Base-by-base conservation (phyloP, 495 filamentous ascomycete genomes). In the Penicillium fimorum region DNA sequence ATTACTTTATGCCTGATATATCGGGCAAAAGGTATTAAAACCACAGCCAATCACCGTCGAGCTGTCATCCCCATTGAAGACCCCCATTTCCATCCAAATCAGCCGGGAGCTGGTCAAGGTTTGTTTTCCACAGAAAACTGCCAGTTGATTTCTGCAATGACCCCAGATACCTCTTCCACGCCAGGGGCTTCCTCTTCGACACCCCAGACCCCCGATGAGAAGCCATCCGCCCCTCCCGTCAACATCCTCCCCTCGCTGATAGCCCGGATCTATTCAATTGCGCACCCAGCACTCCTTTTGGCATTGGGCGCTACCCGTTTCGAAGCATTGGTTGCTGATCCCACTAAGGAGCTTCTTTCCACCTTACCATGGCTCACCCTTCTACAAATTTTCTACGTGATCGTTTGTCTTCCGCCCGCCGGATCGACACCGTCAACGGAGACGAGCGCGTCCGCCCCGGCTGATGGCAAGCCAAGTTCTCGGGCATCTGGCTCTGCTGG, bases 371-470 rank as follows among this genome's bases (percentile, higher is more conserved):
- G 82, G 46, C 74, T 94, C 13, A 74, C 81, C 2, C 67, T 79
- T 2, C 62, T 91, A 2, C 93, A 97, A 68, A 68, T 83, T 12
- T 69, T 62, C 5, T 96, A 91, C 68, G 84, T 78, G 40, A 66
- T 90, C 17, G 56, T 87, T 22, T 96, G 92, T 70, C 79, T 96
- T 12, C 90, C 90, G 3, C 80, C 82, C 17, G 84, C 79, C 0
- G 86, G 83, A 13, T 71, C 78, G 24, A 56, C 58, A 35, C 55
- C 64, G 11, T 57, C 56, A 7, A 41, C 35, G 6, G 47, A 67
- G 55, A 18, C 70, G 64, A 61, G 59, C 61, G 54, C 62, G 53
- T 18, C 64, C 50, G 50, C 76, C 72, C 55, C 53, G 57, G 35
- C 72, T 69, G 69, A 73, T 70, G 57, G 76, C 65, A 51, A 59